Percentiles rank a stretch among this genome's conserved stretches.
phyloP scores from a whole-genome alignment of 2,329 filamentous ascomycete genomes.

The Xylaria sp. region DNA sequence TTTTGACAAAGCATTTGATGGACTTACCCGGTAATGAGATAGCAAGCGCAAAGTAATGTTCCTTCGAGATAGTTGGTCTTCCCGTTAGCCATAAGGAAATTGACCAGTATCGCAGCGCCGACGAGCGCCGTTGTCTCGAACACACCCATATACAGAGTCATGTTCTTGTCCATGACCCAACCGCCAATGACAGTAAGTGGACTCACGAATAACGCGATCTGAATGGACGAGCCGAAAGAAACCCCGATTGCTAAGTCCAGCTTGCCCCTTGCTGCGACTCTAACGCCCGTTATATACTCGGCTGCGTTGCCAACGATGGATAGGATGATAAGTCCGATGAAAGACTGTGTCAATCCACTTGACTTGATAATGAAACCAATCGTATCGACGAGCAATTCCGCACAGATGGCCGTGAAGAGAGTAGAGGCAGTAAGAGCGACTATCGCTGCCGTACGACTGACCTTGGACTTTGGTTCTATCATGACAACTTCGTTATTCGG shows the following conservation, averaged over 20 bases:
- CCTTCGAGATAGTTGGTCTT: conserved; percentile 88
- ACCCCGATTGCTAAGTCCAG: conserved; percentile 78
- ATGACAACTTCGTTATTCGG: conserved; percentile 59
- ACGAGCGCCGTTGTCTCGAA: conserved; percentile 89
- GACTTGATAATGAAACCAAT: conserved; percentile 2
- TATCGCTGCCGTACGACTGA: conserved; percentile 51
- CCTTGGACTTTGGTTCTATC: conserved; percentile 52
- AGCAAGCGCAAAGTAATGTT: conserved; percentile 71
- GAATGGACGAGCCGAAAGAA: conserved; percentile 73
- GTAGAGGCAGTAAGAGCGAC: conserved; percentile 70
- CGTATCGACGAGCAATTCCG: conserved; percentile 7
- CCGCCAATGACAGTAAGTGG: conserved; percentile 75
- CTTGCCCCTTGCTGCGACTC: conserved; percentile 75
- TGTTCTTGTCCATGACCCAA: conserved; percentile 70
- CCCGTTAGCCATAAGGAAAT: conserved; percentile 84
- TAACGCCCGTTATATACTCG: conserved; percentile 53
- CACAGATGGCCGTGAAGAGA: conserved; percentile 60
- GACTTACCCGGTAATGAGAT: conserved; percentile 66
- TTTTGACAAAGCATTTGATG: neutral
- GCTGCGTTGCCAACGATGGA: conserved; percentile 9
- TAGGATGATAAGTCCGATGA: conserved; percentile 9
- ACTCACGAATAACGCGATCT: conserved; percentile 75
- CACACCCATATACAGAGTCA: conserved; percentile 82
- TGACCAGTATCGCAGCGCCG: conserved; percentile 82
- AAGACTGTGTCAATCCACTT: conserved; percentile 13